Evolutionary conservation across 345 rosid species (phyloP).

Genomic region (Clausena lansium): DNA sequence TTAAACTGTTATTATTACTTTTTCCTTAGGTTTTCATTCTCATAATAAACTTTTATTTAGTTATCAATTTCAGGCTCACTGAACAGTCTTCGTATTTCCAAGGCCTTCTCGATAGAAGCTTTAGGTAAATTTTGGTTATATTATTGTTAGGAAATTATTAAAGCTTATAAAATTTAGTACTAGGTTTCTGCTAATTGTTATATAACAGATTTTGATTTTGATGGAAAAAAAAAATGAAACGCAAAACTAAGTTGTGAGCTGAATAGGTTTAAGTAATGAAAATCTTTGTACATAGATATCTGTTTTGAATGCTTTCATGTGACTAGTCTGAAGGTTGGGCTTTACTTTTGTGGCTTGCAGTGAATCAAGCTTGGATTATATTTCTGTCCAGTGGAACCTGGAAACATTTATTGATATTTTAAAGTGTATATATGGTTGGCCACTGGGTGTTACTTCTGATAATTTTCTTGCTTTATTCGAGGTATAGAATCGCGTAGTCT

Average conservation of each 20-base stretch:
- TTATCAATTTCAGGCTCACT: conserved; percentile 36
- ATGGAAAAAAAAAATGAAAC: not conserved
- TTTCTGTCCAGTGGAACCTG: conserved; percentile 51
- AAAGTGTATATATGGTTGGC: conserved; percentile 46
- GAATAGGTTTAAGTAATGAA: not conserved
- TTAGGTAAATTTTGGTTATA: conserved; percentile 39
- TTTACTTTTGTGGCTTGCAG: conserved; percentile 31
- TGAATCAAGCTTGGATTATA: conserved; percentile 44
- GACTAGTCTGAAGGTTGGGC: not conserved
- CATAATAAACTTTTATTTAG: not conserved
- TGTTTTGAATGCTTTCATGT: not conserved
- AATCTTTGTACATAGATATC: not conserved
- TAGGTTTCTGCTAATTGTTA: not conserved
- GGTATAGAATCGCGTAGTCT: conserved; percentile 26
- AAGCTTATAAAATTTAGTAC: not conserved
- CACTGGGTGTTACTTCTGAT: conserved; percentile 39
- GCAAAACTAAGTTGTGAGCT: not conserved
- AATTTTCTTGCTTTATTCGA: conserved; percentile 58
- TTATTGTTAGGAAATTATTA: too few species aligned
- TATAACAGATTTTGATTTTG: not conserved
- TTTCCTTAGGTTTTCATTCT: not conserved
- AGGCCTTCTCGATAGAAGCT: conserved; percentile 63
- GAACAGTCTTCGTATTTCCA: conserved; percentile 60
- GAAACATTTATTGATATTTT: conserved; percentile 50
- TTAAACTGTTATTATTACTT: not conserved